These are phyloP conservation scores for Cucurbita ficifolia DNA, from an alignment of 306 rosid genomes.

Conservation along the genomic window DNA sequence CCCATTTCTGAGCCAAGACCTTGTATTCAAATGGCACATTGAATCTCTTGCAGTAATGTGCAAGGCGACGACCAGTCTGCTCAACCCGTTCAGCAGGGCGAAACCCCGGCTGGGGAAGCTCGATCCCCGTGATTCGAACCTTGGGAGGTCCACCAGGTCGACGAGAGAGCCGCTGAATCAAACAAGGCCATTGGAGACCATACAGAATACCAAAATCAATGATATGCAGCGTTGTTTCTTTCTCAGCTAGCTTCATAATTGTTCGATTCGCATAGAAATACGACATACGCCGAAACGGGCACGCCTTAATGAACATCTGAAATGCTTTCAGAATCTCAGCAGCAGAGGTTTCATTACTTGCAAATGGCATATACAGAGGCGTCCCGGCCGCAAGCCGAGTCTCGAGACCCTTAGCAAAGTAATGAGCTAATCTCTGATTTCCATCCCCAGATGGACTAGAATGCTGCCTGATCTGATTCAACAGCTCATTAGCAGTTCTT, in stretches of 20 bases:
- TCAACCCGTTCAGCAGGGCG: constrained; percentile 19
- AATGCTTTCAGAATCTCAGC: constrained; percentile 21
- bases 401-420: constrained; percentile 30
- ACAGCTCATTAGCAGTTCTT: constrained; percentile 10
- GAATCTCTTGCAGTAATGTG: constrained; percentile 23
- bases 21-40: constrained; percentile 23
- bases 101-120: constrained; percentile 31
- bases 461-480: constrained; percentile 16
- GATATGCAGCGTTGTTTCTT: constrained; percentile 18
- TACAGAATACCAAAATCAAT: constrained; percentile 28
- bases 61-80: constrained; percentile 21
- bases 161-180: constrained; percentile 21
- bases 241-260: constrained; percentile 11
- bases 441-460: constrained; percentile 25
- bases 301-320: constrained; percentile 15
- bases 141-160: constrained; percentile 24
- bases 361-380: constrained; percentile 10
- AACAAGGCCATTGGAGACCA: constrained; percentile 37
- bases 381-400: constrained; percentile 17
- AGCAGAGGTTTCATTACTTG: constrained; percentile 13
- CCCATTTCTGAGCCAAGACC: constrained; percentile 28
- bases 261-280: constrained; percentile 16
- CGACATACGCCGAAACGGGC: constrained; percentile 21
- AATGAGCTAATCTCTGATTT: constrained; percentile 25
- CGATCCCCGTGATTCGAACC: constrained; percentile 30